phyloP scores from a whole-genome alignment of 257 asterid species.

The Asclepias syriaca region DNA sequence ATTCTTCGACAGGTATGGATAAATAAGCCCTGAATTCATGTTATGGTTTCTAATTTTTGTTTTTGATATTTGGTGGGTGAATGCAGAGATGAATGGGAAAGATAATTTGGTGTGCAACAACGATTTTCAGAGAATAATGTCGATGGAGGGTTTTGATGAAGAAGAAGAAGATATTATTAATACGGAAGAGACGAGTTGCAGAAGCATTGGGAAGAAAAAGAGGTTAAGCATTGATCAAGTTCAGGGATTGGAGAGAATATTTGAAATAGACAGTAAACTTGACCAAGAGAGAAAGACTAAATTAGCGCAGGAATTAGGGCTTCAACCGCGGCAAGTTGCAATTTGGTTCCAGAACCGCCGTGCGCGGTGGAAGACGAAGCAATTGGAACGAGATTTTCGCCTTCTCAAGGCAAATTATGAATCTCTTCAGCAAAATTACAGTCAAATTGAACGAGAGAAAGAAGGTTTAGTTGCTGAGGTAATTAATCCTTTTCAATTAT shows the following conservation, averaged over 20 bases:
- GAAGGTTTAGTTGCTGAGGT: constrained; percentile 32
- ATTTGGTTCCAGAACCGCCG: constrained; percentile 56
- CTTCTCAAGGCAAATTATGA: constrained; percentile 35
- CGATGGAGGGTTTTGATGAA: constrained; percentile 35
- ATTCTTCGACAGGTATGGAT: constrained; percentile 31
- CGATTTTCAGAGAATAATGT: constrained; percentile 24
- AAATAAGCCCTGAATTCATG: background rate
- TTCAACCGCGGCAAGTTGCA: constrained; percentile 48
- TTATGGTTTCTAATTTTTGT: background rate
- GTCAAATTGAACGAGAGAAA: constrained; percentile 30
- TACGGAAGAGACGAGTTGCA: constrained; percentile 27
- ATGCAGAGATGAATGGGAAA: constrained; percentile 21
- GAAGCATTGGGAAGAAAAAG: constrained; percentile 32
- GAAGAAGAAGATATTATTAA: constrained; percentile 29
- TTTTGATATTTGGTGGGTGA: background rate
- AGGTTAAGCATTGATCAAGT: constrained; percentile 38
- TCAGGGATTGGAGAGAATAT: constrained; percentile 38
- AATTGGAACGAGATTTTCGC: constrained; percentile 40
- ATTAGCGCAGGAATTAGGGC: constrained; percentile 39
- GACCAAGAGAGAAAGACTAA: constrained; percentile 38
- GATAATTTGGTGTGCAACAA: constrained; percentile 19
- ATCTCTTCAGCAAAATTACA: constrained; percentile 33
- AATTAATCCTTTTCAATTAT: background rate
- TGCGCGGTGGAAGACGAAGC: constrained; percentile 46
- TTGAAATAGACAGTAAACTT: constrained; percentile 43